These are phyloP conservation scores for Sphagnum fallax DNA, from an alignment of 228 moss, liverwort and hornwort species.

Conservation along the genomic window DNA sequence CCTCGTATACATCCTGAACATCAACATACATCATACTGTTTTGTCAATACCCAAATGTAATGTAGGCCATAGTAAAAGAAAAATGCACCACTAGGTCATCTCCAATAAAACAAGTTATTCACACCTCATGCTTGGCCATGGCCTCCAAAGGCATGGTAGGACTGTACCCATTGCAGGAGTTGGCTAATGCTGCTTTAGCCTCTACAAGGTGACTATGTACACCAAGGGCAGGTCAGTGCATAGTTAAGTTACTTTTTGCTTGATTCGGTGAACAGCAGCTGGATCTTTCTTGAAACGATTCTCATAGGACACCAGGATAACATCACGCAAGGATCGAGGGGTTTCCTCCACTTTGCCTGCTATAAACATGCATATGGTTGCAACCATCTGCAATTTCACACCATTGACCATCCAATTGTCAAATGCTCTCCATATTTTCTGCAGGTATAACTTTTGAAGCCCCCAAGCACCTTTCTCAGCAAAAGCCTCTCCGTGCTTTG, in stretches of 20 bases:
- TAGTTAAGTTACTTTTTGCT: conserved; percentile 46
- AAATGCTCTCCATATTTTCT: not conserved
- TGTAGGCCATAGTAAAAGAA: no score
- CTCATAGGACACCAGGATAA: conserved; percentile 79
- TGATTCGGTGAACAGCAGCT: conserved; percentile 56
- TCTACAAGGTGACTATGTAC: not conserved
- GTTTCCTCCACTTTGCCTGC: conserved; percentile 95
- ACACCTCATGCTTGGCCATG: no score
- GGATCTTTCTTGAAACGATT: conserved; percentile 73
- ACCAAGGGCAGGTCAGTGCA: conserved; percentile 3
- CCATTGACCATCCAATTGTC: not conserved
- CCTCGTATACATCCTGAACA: conserved; percentile 74
- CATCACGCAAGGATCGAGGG: conserved; percentile 73
- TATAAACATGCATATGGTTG: conserved; percentile 93
- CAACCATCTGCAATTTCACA: conserved; percentile 59
- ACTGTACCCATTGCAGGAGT: conserved; percentile 8
- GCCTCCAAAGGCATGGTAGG: not conserved
- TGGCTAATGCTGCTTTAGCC: not conserved
- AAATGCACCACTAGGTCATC: no score
- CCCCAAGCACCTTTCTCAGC: not conserved
- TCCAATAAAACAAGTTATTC: no score
- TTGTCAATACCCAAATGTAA: no score
- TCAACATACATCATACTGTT: not conserved
- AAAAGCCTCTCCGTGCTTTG: not conserved
- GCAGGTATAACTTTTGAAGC: not conserved